Conservation (phyloP, 768 basidiomycete species). For the Boletus huronensis region DNA sequence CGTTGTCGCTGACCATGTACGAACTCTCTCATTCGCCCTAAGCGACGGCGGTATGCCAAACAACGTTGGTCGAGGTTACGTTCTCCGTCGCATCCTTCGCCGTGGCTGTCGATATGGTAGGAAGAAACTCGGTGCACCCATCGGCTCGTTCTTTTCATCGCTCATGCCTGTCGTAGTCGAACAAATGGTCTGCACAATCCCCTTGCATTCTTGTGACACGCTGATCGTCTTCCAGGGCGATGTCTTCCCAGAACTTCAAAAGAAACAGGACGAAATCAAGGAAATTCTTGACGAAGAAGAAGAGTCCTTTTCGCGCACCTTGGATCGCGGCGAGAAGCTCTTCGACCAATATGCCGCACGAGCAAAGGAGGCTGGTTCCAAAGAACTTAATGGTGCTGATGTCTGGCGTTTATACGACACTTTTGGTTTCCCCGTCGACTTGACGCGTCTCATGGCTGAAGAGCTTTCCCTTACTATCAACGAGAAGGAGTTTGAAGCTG, state of each 20-base stretch:
- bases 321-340: constrained; percentile 93
- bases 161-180: constrained; percentile 87
- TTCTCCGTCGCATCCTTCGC: constrained; percentile 89
- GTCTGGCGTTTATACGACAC: constrained; percentile 98
- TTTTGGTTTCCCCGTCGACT: constrained; percentile 95
- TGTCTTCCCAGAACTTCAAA: constrained; percentile 91
- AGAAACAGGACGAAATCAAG: constrained; percentile 76
- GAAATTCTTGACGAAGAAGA: constrained; percentile 98
- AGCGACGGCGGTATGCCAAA: constrained; percentile 96
- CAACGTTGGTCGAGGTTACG: constrained; percentile 95
- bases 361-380: constrained; percentile 58
- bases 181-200: constrained; percentile 61
- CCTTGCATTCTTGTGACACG: neutral
- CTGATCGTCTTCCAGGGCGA: constrained; percentile 51
- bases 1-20: constrained; percentile 93
- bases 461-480: constrained; percentile 84
- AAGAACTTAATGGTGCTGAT: constrained; percentile 81
- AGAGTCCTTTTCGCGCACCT: constrained; percentile 93
- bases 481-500: constrained; percentile 83
- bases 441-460: constrained; percentile 96
- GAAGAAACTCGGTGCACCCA: constrained; percentile 89
- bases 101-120: constrained; percentile 94
- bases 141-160: constrained; percentile 93
- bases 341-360: constrained; percentile 83
- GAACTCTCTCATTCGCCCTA: constrained; percentile 92